Evolutionary conservation across 2,329 filamentous ascomycete genomes (phyloP).

Genomic region (Gaeumannomyces tritici): DNA sequence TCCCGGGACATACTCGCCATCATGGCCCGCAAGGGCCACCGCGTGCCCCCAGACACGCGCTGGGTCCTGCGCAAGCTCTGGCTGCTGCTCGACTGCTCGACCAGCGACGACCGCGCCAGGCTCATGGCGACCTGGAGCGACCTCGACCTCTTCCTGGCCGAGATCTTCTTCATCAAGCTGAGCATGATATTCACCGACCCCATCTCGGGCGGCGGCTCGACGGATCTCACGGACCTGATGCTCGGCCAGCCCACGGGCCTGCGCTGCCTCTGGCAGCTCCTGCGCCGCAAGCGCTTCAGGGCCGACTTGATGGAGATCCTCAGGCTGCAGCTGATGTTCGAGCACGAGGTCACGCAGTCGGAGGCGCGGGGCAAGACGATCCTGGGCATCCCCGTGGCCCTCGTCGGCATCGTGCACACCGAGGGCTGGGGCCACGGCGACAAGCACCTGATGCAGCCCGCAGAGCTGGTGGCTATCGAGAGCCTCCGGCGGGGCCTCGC

Average conservation of each 20-base stretch:
- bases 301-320: slow-evolving; percentile 37
- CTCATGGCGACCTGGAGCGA: slow-evolving; percentile 52
- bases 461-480: slow-evolving; percentile 51
- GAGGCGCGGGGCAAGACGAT: slow-evolving; percentile 16
- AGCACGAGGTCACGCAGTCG: slow-evolving; percentile 12
- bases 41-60: slow-evolving; percentile 30
- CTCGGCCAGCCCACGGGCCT: slow-evolving; percentile 46
- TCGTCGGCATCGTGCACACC: slow-evolving; percentile 41
- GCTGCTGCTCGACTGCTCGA: slow-evolving; percentile 60
- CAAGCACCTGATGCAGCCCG: slow-evolving; percentile 40
- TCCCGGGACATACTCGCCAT: slow-evolving; percentile 53
- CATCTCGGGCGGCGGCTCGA: slow-evolving; percentile 32
- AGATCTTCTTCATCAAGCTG: slow-evolving; percentile 63
- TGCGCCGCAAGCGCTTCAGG: slow-evolving; percentile 46
- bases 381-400: slow-evolving; percentile 38
- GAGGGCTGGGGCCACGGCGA: slow-evolving; percentile 46
- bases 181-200: slow-evolving; percentile 61
- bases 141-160: slow-evolving; percentile 49
- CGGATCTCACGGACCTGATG: slow-evolving; percentile 41
- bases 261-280: slow-evolving; percentile 45
- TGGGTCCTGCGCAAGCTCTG: slow-evolving; percentile 48
- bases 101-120: slow-evolving; percentile 41
- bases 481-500: slow-evolving; percentile 38
- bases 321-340: slow-evolving; percentile 48
- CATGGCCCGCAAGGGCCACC: slow-evolving; percentile 48